Evolutionary conservation across 2,329 filamentous ascomycete genomes (phyloP).

Genomic region (Fusarium coicis): DNA sequence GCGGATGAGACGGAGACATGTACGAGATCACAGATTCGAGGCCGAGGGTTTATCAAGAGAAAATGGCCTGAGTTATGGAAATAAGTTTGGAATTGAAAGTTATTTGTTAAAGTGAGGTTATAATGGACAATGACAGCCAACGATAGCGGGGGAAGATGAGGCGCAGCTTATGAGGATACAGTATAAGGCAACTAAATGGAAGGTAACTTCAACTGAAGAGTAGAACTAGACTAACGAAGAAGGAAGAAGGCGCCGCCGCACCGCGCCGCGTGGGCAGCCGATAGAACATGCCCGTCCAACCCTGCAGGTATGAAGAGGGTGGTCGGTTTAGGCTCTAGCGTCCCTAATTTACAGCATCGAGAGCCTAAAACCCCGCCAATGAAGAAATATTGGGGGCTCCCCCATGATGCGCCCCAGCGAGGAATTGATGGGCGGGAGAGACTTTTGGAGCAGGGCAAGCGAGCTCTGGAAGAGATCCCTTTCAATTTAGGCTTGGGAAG

Average conservation of each 20-base stretch:
- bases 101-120: conserved; percentile 21
- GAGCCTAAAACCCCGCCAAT: conserved; percentile 43
- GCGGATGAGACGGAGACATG: conserved; percentile 37
- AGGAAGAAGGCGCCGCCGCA: conserved; percentile 7
- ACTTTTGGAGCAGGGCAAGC: background rate
- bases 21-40: conserved; percentile 21
- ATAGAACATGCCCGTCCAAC: conserved; percentile 3
- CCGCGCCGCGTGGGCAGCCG: conserved; percentile 21
- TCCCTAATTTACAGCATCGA: conserved; percentile 29
- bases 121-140: conserved; percentile 5
- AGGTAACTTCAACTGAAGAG: background rate
- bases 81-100: conserved; percentile 5
- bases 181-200: background rate
- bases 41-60: background rate
- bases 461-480: background rate
- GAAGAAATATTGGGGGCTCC: conserved; percentile 9
- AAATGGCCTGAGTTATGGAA: background rate
- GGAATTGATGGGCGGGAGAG: background rate
- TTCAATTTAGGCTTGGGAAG: background rate
- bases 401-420: conserved; percentile 4
- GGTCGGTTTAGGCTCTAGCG: conserved; percentile 37
- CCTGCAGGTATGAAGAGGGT: conserved; percentile 1
- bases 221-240: background rate
- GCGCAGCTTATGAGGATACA: conserved; percentile 33
- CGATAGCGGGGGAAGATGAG: conserved; percentile 32